A percentile compares a stretch with the other conserved stretches of the same genome.
Conservation (phyloP, 768 basidiomycete species). For the Trametes meyenii region DNA sequence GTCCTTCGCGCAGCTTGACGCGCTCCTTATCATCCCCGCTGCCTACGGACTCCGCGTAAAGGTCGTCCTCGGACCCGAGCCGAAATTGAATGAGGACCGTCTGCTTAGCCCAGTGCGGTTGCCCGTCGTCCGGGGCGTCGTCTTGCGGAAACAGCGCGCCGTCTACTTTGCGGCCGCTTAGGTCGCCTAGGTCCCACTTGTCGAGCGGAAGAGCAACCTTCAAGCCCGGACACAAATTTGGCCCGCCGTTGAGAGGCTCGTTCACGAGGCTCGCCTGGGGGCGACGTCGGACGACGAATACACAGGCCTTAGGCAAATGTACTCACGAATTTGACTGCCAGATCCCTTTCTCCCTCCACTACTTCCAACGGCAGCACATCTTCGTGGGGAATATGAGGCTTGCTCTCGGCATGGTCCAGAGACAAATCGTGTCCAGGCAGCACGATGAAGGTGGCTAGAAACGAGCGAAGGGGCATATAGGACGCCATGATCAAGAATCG, state of each 20-base stretch:
- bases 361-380: not conserved
- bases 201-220: not conserved
- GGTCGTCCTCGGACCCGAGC: not conserved
- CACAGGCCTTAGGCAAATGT: not conserved
- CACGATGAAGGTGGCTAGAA: no score
- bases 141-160: not conserved
- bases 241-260: not conserved
- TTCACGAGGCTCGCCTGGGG: not conserved
- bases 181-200: not conserved
- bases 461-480: not conserved
- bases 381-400: not conserved
- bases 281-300: no score
- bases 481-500: not conserved
- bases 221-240: not conserved
- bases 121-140: not conserved
- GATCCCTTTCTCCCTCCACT: not conserved
- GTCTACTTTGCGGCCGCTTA: not conserved
- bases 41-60: not conserved
- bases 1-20: not conserved
- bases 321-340: not conserved
- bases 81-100: not conserved
- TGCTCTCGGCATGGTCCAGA: not conserved
- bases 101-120: not conserved
- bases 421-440: no score
- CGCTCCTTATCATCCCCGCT: not conserved